Evolutionary conservation across 805 yeast genomes (phyloP).

Genomic region (Sugiyamaella boreocaroliniensis): DNA sequence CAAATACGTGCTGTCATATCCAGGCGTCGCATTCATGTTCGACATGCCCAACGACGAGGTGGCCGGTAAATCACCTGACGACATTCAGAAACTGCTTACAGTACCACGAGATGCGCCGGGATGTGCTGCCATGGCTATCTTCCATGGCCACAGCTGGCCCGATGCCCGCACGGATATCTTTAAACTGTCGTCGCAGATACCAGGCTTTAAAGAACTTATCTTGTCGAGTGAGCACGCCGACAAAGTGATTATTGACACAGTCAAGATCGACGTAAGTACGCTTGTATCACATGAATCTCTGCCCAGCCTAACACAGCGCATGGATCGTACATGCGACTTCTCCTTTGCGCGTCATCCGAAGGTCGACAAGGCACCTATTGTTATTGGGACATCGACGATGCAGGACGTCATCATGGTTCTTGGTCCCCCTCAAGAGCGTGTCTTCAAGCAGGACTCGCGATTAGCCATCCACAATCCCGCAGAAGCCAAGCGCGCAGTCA

Average conservation of each 20-base stretch:
- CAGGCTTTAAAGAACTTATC: not conserved
- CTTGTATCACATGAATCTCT: too few species aligned
- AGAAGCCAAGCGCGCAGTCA: not conserved
- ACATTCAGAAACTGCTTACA: conserved; percentile 28
- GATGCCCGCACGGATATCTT: conserved; percentile 15
- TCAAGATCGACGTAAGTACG: conserved; percentile 3
- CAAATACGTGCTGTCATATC: conserved; percentile 45
- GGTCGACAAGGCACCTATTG: not conserved
- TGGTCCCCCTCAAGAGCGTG: conserved; percentile 53
- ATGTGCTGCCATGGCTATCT: conserved; percentile 22
- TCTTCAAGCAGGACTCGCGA: conserved; percentile 41
- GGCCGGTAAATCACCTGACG: conserved; percentile 20
- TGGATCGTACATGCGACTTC: too few species aligned
- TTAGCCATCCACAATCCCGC: conserved; percentile 37
- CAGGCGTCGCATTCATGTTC: conserved; percentile 52
- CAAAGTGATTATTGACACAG: conserved; percentile 1
- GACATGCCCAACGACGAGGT: conserved; percentile 16
- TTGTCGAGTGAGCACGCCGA: not conserved
- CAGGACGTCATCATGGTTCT: conserved; percentile 42
- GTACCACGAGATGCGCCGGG: conserved; percentile 10
- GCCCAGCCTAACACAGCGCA: too few species aligned
- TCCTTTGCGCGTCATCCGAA: too few species aligned
- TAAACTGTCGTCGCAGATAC: conserved; percentile 7
- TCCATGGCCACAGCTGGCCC: conserved; percentile 22
- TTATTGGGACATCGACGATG: conserved; percentile 41